Conservation (phyloP, 441 rosid species). For the Erysimum cheiri region DNA sequence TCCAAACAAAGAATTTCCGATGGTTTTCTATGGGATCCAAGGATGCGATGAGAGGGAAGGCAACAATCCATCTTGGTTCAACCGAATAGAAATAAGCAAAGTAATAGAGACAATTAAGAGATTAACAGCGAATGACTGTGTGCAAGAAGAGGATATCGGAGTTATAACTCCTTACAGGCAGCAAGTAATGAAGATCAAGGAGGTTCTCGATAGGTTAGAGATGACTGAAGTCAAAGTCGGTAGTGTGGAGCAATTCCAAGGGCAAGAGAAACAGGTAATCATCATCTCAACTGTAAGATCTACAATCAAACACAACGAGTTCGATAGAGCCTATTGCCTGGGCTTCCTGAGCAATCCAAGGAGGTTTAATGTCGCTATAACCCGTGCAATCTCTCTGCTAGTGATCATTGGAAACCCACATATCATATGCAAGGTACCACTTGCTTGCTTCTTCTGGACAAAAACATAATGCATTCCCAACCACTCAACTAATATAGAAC, state of each 20-base stretch:
- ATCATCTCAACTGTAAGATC: constrained; percentile 89
- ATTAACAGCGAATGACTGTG: constrained; percentile 51
- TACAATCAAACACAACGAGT: constrained; percentile 79
- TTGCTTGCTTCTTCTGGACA: constrained; percentile 6
- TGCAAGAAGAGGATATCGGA: constrained; percentile 75
- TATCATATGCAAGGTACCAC: constrained; percentile 73
- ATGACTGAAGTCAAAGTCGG: constrained; percentile 78
- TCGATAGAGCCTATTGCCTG: constrained; percentile 69
- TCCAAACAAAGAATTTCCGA: constrained; percentile 72
- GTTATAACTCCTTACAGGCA: constrained; percentile 91
- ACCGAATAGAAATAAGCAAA: constrained; percentile 90
- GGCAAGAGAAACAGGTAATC: constrained; percentile 85
- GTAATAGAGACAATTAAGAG: constrained; percentile 67
- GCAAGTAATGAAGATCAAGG: constrained; percentile 78
- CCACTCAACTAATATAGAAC: neutral
- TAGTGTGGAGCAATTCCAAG: constrained; percentile 96
- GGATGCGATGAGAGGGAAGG: constrained; percentile 98
- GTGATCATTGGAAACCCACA: constrained; percentile 87
- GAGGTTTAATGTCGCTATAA: constrained; percentile 91
- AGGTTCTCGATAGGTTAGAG: constrained; percentile 63
- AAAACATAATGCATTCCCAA: neutral
- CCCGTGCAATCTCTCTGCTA: constrained; percentile 82
- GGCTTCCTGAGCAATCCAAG: constrained; percentile 91
- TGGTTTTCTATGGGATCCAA: constrained; percentile 83
- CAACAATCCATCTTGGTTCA: constrained; percentile 93